A percentile compares a stretch with the other conserved stretches of the same genome.
Evolutionary conservation across 23 red algal genomes (phyloP).

Genomic region (Chondrus crispus): DNA sequence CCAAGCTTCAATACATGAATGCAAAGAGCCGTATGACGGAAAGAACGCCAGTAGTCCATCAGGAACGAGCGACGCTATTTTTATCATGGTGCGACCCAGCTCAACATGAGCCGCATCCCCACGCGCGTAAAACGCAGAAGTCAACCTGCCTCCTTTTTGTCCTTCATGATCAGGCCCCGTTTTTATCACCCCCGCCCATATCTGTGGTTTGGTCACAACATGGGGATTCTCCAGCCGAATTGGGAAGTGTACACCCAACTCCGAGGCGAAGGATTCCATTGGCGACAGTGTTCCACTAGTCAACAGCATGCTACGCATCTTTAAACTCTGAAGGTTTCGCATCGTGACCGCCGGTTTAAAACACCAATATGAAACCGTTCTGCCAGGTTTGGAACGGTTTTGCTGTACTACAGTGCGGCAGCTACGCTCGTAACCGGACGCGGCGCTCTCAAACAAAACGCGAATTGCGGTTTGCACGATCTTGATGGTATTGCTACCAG

Average conservation of each 20-base stretch:
- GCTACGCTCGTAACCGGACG: neutral
- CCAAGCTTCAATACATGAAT: constrained; percentile 71
- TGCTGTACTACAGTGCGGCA: constrained; percentile 72
- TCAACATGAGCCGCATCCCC: constrained; percentile 51
- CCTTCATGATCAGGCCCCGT: constrained; percentile 54
- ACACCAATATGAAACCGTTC: constrained; percentile 94
- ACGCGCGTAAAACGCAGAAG: constrained; percentile 69
- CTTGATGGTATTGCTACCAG: constrained; percentile 15
- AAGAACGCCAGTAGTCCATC: constrained; percentile 96
- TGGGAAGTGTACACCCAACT: constrained; percentile 80
- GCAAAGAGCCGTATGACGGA: constrained; percentile 77
- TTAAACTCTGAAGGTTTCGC: constrained; percentile 17
- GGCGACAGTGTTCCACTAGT: constrained; percentile 94
- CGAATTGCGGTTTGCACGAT: constrained; percentile 56
- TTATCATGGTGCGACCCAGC: constrained; percentile 74
- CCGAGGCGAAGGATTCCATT: constrained; percentile 78
- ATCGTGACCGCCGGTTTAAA: constrained; percentile 77
- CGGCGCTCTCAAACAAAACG: constrained; percentile 29
- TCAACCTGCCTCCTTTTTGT: constrained; percentile 51
- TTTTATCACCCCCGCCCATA: constrained; percentile 47
- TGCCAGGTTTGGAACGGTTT: neutral
- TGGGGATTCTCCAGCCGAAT: constrained; percentile 92
- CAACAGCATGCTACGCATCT: constrained; percentile 79
- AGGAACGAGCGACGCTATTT: constrained; percentile 69
- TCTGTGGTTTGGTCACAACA: constrained; percentile 72